A percentile compares a stretch with the other conserved stretches of the same genome.
Conservation (phyloP, 2,329 filamentous ascomycete genomes). For the Rutstroemia sp. region DNA sequence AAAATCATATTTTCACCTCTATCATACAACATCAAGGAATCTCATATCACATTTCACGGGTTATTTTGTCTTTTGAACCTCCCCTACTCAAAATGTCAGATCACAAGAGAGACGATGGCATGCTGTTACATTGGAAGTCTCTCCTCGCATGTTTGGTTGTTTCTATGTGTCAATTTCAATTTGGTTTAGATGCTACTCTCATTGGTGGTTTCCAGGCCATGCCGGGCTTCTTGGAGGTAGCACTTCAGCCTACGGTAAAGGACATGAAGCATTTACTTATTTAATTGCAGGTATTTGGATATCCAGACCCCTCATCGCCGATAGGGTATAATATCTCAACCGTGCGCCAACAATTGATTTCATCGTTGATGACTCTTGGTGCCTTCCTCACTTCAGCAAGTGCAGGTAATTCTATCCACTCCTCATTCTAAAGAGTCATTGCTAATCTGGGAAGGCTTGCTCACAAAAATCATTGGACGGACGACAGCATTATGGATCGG, state of each 20-base stretch:
- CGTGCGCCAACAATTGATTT: constrained; percentile 45
- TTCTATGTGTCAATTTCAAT: constrained; percentile 20
- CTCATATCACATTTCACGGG: background rate
- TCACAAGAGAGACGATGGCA: background rate
- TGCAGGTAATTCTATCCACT: constrained; percentile 34
- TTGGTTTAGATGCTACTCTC: constrained; percentile 17
- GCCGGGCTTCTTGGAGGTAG: constrained; percentile 15
- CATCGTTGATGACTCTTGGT: constrained; percentile 44
- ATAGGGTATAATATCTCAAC: constrained; percentile 31
- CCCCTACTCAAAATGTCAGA: background rate
- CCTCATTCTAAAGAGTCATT: background rate
- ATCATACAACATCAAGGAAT: background rate
- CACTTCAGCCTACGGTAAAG: background rate
- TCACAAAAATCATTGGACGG: background rate
- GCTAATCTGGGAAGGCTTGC: background rate
- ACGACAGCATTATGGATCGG: background rate
- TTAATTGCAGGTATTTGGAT: constrained; percentile 40
- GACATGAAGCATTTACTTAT: background rate
- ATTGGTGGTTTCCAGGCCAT: constrained; percentile 16
- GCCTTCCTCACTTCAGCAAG: constrained; percentile 42
- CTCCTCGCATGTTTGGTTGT: constrained; percentile 15
- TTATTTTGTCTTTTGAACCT: too few species aligned
- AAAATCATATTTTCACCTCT: background rate
- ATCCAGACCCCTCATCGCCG: constrained; percentile 19
- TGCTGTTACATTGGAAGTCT: constrained; percentile 15